Conservation (phyloP, 345 rosid genomes). For the Sisymbrium altissimum region DNA sequence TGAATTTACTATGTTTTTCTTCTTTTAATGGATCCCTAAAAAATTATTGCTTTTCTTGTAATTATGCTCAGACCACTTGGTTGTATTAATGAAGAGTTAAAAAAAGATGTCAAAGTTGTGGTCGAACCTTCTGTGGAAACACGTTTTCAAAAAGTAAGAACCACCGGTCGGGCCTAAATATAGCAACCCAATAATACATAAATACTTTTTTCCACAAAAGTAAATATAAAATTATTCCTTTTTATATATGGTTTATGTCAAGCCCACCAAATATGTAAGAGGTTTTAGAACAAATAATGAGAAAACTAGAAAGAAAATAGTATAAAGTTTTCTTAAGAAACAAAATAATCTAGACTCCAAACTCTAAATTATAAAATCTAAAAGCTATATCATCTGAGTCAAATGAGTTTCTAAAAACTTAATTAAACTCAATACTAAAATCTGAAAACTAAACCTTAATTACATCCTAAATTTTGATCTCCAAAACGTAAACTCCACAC, state of each 20-base stretch:
- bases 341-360: not conserved
- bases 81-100: slow-evolving; percentile 27
- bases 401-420: too few relatives aligned
- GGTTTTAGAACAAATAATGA: not conserved
- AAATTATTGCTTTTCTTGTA: slow-evolving; percentile 22
- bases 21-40: not conserved
- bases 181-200: slow-evolving; percentile 26
- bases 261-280: not conserved
- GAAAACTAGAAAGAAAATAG: too few relatives aligned
- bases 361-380: not conserved
- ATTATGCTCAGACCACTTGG: slow-evolving; percentile 32
- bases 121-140: slow-evolving; percentile 20
- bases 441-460: not conserved
- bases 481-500: not conserved
- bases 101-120: slow-evolving; percentile 27
- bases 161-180: slow-evolving; percentile 31
- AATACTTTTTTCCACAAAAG: not conserved
- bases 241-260: not conserved
- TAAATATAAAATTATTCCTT: not conserved
- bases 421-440: too few relatives aligned
- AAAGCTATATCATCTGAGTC: not conserved
- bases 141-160: slow-evolving; percentile 31
- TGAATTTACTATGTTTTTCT: not conserved
- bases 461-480: not conserved
- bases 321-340: too few relatives aligned